Conservation (phyloP, 2,329 filamentous ascomycete species). For the Corinectria fuckeliana region DNA sequence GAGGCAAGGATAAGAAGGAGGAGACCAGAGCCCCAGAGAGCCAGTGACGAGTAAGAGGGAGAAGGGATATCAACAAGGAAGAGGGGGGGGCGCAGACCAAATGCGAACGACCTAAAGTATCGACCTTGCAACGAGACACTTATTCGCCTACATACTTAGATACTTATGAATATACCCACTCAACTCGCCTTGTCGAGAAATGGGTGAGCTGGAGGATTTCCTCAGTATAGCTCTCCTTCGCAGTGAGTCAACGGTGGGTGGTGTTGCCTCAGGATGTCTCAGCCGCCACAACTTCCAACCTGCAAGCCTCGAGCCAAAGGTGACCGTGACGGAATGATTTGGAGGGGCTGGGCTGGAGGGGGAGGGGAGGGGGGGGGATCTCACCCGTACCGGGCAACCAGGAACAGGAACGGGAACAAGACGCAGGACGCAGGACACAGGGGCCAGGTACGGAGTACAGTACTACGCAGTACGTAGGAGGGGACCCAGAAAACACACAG, state of each 20-base stretch:
- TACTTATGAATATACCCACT: no score
- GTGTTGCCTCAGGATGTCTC: no score
- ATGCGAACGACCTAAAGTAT: not conserved
- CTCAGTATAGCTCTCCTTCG: no score
- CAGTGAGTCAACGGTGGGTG: no score
- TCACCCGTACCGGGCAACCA: constrained; percentile 12
- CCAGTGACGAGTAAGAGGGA: not conserved
- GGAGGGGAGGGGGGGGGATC: not conserved
- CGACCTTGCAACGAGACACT: not conserved
- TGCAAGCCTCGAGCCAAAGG: not conserved
- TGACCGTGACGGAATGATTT: not conserved
- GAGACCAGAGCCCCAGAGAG: not conserved
- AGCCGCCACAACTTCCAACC: no score
- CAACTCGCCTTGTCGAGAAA: no score
- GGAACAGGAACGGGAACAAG: constrained; percentile 8
- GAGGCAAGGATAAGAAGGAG: not conserved
- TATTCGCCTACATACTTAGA: not conserved
- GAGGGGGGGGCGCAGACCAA: not conserved
- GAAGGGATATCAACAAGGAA: not conserved
- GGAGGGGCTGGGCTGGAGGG: not conserved
- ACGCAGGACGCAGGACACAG: not conserved
- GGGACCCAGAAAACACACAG: no score
- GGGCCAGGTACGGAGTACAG: not conserved
- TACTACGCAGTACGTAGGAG: no score
- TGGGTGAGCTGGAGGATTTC: no score